These are phyloP conservation scores for Ascochyta lentis DNA, from an alignment of 2,329 filamentous ascomycete species.

Conservation along the genomic window DNA sequence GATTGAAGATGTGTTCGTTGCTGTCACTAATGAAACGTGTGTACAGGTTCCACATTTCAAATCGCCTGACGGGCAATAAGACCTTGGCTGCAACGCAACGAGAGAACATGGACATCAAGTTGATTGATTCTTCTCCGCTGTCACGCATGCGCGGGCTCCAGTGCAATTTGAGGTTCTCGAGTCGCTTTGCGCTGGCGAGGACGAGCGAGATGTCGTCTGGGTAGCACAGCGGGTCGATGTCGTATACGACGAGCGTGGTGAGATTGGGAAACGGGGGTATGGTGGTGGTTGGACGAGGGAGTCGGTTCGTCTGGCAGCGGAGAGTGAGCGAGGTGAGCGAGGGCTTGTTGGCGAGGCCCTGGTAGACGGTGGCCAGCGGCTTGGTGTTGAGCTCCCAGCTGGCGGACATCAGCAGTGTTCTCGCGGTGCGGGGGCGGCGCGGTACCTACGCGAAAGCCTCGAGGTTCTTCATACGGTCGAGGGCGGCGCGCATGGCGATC, in stretches of 20 bases:
- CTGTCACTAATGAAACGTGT: conserved; percentile 57
- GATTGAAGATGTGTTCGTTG: conserved; percentile 55
- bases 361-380: conserved; percentile 64
- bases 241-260: conserved; percentile 59
- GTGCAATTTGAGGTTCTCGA: conserved; percentile 63
- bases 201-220: conserved; percentile 67
- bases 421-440: too few species aligned
- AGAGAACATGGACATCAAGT: conserved; percentile 62
- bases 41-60: conserved; percentile 66
- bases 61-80: conserved; percentile 56
- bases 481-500: conserved; percentile 63
- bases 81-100: conserved; percentile 58
- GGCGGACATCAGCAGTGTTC: conserved; percentile 24
- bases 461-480: conserved; percentile 65
- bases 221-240: conserved; percentile 70
- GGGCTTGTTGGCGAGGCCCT: conserved; percentile 59
- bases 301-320: conserved; percentile 62
- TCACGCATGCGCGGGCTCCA: conserved; percentile 69
- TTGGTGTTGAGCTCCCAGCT: conserved; percentile 69
- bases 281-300: conserved; percentile 63
- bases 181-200: conserved; percentile 59
- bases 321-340: conserved; percentile 62
- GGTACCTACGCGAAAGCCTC: conserved; percentile 57
- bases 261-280: conserved; percentile 65
- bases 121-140: conserved; percentile 63